Percentiles rank a stretch among this genome's conserved stretches.
These are phyloP conservation scores for Hypsizygus marmoreus DNA, from an alignment of 768 basidiomycete genomes.

Conservation along the genomic window DNA sequence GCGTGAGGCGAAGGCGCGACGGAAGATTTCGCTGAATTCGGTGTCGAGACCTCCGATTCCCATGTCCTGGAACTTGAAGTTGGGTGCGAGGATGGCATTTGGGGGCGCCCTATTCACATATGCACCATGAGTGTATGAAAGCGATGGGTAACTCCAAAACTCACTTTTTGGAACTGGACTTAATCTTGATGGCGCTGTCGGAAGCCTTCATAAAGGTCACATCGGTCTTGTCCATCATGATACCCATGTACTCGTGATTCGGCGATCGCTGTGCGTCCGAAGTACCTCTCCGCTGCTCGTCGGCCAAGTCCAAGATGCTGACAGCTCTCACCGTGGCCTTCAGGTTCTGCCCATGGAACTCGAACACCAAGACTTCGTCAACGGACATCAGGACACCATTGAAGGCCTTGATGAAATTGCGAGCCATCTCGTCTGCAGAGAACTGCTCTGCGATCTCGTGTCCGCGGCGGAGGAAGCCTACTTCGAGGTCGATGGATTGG, in stretches of 20 bases:
- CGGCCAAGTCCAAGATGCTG: slow-evolving; percentile 59
- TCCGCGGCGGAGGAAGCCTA: slow-evolving; percentile 60
- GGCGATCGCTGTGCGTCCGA: slow-evolving; percentile 26
- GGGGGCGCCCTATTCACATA: slow-evolving; percentile 67
- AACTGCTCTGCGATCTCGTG: slow-evolving; percentile 68
- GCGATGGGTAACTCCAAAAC: slow-evolving; percentile 19
- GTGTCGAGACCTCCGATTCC: slow-evolving; percentile 96
- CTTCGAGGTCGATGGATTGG: slow-evolving; percentile 79
- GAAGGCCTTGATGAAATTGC: slow-evolving; percentile 75
- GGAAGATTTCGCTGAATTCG: slow-evolving; percentile 96
- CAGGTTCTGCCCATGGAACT: slow-evolving; percentile 84
- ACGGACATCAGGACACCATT: slow-evolving; percentile 68
- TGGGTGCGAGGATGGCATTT: slow-evolving; percentile 94
- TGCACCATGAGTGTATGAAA: slow-evolving; percentile 2
- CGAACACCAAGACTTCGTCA: slow-evolving; percentile 77
- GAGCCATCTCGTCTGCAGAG: slow-evolving; percentile 84
- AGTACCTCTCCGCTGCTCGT: slow-evolving; percentile 54
- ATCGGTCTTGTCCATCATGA: slow-evolving; percentile 92
- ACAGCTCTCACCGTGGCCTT: slow-evolving; percentile 69
- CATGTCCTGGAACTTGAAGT: slow-evolving; percentile 99
- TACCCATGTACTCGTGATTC: slow-evolving; percentile 51
- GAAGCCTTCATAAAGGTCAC: slow-evolving; percentile 86
- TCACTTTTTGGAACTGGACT: slow-evolving; percentile 88
- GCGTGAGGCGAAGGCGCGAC: slow-evolving; percentile 95
- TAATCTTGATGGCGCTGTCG: slow-evolving; percentile 82